Evolutionary conservation across 768 basidiomycete species (phyloP).

Genomic region (Xerocomus spinulosus): DNA sequence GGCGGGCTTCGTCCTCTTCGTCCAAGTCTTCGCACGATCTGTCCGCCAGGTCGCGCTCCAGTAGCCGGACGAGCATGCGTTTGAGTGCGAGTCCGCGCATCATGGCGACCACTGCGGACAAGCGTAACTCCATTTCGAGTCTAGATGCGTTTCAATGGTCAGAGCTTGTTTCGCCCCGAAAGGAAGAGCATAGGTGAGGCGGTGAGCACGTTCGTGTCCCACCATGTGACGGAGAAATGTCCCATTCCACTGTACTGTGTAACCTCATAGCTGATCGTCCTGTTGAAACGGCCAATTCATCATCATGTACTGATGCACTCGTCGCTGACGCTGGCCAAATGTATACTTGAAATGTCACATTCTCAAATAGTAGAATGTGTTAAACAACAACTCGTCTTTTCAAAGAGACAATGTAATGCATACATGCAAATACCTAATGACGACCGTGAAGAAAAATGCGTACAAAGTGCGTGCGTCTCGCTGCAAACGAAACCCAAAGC

Average conservation of each 20-base stretch:
- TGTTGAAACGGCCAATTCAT: not conserved
- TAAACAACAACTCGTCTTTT: slow-evolving; percentile 1
- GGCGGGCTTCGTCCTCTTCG: slow-evolving; percentile 71
- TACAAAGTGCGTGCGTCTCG: slow-evolving; percentile 21
- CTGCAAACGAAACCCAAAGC: slow-evolving; percentile 8
- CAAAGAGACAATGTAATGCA: slow-evolving; percentile 7
- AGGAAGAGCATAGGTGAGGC: slow-evolving; percentile 23
- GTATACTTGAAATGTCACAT: slow-evolving; percentile 4
- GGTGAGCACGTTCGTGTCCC: not conserved
- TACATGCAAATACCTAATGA: slow-evolving; percentile 14
- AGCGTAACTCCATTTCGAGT: slow-evolving; percentile 29
- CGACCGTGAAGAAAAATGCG: slow-evolving; percentile 11
- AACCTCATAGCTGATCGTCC: not conserved
- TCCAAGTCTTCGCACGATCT: slow-evolving; percentile 48
- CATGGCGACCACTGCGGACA: slow-evolving; percentile 27
- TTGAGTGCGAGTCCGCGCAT: slow-evolving; percentile 32
- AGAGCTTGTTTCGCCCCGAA: slow-evolving; percentile 29
- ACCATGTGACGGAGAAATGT: not conserved
- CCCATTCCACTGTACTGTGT: slow-evolving; percentile 8
- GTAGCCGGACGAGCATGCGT: slow-evolving; percentile 38
- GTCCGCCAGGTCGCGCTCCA: slow-evolving; percentile 37
- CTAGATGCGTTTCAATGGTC: slow-evolving; percentile 33
- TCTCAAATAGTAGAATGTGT: not conserved
- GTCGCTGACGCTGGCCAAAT: slow-evolving; percentile 1
- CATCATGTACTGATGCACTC: slow-evolving; percentile 5